Base-by-base conservation (phyloP, 805 yeast genomes). In the Saccharomycopsis fibuligera region DNA sequence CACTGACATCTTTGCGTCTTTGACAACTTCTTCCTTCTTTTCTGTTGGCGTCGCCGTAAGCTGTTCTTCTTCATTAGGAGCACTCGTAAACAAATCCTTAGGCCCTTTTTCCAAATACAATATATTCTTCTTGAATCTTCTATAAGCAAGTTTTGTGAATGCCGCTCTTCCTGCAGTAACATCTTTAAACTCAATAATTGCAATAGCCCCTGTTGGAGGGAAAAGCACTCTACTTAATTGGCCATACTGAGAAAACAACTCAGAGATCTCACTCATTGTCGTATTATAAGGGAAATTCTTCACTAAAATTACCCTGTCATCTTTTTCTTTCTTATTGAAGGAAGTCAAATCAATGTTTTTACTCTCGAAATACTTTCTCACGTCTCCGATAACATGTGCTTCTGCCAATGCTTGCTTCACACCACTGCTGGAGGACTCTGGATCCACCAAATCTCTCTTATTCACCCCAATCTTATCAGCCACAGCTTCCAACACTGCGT, bases 331-430 rank as follows among this genome's bases (percentile, higher is more conserved):
- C 53, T 73, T 71, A 43, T 68, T 68, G 61, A 93, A 91, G 31
- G 79, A 74, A 2, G 83, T 72, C 52, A 93, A 68, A 68, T 91
- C 96, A 38, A 93, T 86, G 31, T 96, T 95, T 61, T 83, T 83
- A 22, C 70, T 66, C 63, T 88, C 96, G 64, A 93, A 93, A 66
- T 81, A 93, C 57, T 79, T 78, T 60, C 96, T 78, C 10, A 93
- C 96, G 64, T 84, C 93, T 40, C 90, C 93, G 59, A 93, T 82
- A 16, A 90, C 96, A 60, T 89, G 93, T 2, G 97, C 95, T 68
- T 93, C 99, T 0, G 99, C 98, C 54, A 93, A 74, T 0, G 99
- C 98, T 66, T 90, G 98, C 62, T 90, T 87, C 12, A 93, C 98
- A 1, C 96, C 97, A 45, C 96, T 84, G 51, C 74, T 81, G 5